Base-by-base conservation (phyloP, 352 stramenopile species). In the Pythium monospermum region DNA sequence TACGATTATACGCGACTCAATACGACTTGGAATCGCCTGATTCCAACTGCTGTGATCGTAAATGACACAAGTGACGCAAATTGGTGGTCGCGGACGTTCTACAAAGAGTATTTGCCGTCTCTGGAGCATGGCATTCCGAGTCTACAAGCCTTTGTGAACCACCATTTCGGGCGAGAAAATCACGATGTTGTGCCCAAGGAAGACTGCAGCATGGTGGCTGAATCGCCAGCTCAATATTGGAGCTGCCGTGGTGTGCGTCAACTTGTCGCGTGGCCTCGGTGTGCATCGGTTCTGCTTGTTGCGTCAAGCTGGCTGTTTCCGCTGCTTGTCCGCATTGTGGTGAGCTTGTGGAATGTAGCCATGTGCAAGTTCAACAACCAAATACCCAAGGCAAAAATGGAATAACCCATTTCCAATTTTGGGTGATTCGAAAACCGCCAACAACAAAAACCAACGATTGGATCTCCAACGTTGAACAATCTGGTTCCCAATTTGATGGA, bases 1-100 rank as follows among this genome's bases (percentile, higher is more conserved):
- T 96, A 96, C 62, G 88, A 94, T 64, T 96, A 93, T 43, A 94
- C 84, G 26, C 63, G 85, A 8, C 32, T 74, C 16, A 68, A 87
- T 22, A 83, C 66, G n/a, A 54, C 78, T 19, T 94, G 78, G 83
- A 70, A 63, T 21, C 59, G 59, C 10, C 40, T 46, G n/a, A 37
- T 75, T 1, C 62, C 71, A 3, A 69, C 44, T 1, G 59, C 49
- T 8, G 60, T 55, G 26, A 64, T 83, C 8, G 23, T 83, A 15
- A 65, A 61, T 25, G 40, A 42, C 21, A 28, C 23, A 2, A 61
- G 22, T 22, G 50, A 67, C 56, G 60, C 58, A 32, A 66, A 53
- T 43, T 82, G 61, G 75, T 85, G 64, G 72, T 68, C 68, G 2
- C 68, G 74, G 21, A 64, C 61, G 16, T 69, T 69, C 28, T 55